phyloP scores from a whole-genome alignment of 139 green algal species.

The Yamagishiella unicocca region DNA sequence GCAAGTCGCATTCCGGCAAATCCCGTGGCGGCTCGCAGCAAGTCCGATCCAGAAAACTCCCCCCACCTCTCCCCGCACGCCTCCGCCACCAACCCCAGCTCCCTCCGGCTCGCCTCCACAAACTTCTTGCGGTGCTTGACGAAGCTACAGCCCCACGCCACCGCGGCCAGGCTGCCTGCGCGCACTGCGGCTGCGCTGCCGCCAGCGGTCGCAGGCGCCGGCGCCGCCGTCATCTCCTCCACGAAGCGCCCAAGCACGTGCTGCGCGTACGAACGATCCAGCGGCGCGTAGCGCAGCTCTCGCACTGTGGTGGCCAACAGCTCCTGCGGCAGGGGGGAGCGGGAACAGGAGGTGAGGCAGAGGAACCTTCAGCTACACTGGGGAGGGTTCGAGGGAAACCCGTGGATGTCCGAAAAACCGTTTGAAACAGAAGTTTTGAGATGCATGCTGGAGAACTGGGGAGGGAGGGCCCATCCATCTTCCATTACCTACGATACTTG shows the following conservation, averaged over 20 bases:
- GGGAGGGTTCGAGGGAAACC: too few species aligned
- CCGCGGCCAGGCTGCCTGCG: constrained; percentile 20
- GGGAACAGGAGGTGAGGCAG: too few species aligned
- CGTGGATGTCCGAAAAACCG: too few species aligned
- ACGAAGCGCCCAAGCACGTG: constrained; percentile 22
- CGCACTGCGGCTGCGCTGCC: background rate
- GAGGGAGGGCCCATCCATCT: too few species aligned
- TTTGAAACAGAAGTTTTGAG: too few species aligned
- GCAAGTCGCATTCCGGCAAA: constrained; percentile 12
- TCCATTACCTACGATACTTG: too few species aligned
- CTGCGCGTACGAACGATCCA: constrained; percentile 24
- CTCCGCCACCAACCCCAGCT: background rate
- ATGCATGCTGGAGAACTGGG: too few species aligned
- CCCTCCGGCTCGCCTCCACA: background rate
- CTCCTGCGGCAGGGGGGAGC: too few species aligned
- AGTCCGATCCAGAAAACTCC: background rate
- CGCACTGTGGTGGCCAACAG: constrained; percentile 32
- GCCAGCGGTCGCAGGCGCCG: background rate
- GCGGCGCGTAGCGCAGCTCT: constrained; percentile 39
- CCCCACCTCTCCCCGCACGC: background rate
- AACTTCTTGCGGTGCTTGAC: constrained; percentile 48
- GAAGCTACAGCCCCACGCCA: constrained; percentile 36
- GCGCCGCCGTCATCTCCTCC: constrained; percentile 21
- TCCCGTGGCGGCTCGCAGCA: constrained; percentile 2
- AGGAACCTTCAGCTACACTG: too few species aligned